A percentile compares a stretch with the other conserved stretches of the same genome.
Conservation (phyloP, 257 asterid species). For the Nicotiana undulata region DNA sequence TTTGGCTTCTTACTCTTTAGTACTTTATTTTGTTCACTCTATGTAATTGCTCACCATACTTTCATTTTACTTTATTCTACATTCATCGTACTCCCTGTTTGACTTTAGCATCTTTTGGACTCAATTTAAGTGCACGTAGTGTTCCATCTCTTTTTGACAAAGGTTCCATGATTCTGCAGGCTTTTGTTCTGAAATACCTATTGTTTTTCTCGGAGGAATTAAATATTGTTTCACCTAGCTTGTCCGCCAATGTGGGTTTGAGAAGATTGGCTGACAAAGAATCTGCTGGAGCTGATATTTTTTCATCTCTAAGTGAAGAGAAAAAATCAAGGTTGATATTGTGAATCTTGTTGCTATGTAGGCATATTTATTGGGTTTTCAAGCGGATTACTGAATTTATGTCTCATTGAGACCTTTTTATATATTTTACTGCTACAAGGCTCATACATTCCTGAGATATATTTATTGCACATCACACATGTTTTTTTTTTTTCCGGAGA, state of each 20-base stretch:
- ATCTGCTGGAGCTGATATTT: slow-evolving; percentile 49
- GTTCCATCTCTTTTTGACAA: slow-evolving; percentile 15
- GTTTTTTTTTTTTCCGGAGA: too few relatives aligned
- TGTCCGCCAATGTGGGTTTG: slow-evolving; percentile 21
- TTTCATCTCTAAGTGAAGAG: slow-evolving; percentile 65
- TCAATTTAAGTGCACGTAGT: not conserved
- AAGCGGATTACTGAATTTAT: not conserved
- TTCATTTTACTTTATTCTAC: not conserved
- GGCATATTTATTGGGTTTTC: not conserved
- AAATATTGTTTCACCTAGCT: slow-evolving; percentile 25
- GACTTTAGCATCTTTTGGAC: not conserved
- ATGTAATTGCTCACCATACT: not conserved
- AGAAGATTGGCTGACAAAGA: slow-evolving; percentile 36
- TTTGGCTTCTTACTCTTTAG: not conserved
- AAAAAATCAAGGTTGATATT: slow-evolving; percentile 30
- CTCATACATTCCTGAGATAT: not conserved
- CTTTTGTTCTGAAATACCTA: slow-evolving; percentile 86
- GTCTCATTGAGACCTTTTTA: not conserved
- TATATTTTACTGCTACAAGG: not conserved
- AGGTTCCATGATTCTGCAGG: slow-evolving; percentile 53
- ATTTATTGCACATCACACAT: not conserved
- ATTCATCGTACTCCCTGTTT: not conserved
- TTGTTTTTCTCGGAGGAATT: slow-evolving; percentile 54
- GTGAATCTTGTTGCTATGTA: not conserved
- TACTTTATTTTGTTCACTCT: not conserved